Percentiles rank a stretch among this genome's conserved stretches.
Evolutionary conservation across 768 basidiomycete genomes (phyloP).

Genomic region (Auricularia sp.): DNA sequence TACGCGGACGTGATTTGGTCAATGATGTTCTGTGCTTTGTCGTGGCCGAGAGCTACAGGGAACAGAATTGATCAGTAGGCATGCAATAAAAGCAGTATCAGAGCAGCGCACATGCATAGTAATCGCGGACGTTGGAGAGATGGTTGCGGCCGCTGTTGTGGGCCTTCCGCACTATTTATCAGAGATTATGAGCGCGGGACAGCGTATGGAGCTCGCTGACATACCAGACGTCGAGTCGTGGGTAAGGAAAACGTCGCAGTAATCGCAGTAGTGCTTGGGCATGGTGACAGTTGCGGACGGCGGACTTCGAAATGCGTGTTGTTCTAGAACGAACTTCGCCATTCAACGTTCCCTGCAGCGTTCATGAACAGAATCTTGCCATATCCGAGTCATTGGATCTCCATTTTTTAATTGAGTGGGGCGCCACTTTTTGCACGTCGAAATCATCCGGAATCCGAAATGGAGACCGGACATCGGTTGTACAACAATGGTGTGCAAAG

Average conservation of each 20-base stretch:
- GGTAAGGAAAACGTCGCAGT: conserved; percentile 88
- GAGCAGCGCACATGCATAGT: conserved; percentile 78
- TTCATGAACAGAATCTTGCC: not conserved
- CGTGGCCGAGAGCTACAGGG: conserved; percentile 46
- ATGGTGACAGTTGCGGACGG: conserved; percentile 1
- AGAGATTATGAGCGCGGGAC: conserved; percentile 1
- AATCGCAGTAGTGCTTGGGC: conserved; percentile 91
- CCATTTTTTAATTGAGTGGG: too few species aligned
- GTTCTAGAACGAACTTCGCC: too few species aligned
- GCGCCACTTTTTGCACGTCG: too few species aligned
- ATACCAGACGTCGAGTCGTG: conserved; percentile 88
- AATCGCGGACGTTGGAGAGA: conserved; percentile 90
- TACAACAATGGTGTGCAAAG: too few species aligned
- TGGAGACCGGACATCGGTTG: too few species aligned
- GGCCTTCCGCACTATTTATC: conserved; percentile 76
- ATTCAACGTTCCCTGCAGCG: too few species aligned
- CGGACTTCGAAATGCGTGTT: not conserved
- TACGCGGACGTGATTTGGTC: conserved; percentile 96
- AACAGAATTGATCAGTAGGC: not conserved
- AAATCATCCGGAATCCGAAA: too few species aligned
- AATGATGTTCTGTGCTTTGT: conserved; percentile 96
- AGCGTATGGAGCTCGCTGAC: conserved; percentile 13
- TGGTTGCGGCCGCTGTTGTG: conserved; percentile 98
- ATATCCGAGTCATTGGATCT: too few species aligned
- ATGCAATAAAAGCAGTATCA: not conserved